A percentile compares a stretch with the other conserved stretches of the same genome.
Evolutionary conservation across 495 filamentous ascomycete genomes (phyloP).

Genomic region (Evansstolkia leycettana): DNA sequence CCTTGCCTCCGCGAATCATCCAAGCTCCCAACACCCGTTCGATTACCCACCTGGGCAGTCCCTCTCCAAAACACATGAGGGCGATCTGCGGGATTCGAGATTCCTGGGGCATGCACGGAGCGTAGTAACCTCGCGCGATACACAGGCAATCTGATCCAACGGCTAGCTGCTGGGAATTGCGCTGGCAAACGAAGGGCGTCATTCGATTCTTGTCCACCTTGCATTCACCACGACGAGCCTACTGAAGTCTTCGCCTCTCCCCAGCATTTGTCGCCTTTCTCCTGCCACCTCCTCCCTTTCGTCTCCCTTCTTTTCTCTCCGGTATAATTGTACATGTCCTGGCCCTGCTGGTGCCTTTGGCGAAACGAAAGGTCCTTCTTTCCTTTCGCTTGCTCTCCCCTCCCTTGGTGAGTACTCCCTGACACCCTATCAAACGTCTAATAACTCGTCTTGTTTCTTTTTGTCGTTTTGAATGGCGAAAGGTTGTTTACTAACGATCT

Average conservation of each 20-base stretch:
- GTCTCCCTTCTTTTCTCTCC: conserved; percentile 18
- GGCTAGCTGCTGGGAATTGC: conserved; percentile 15
- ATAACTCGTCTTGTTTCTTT: no score
- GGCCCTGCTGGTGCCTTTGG: conserved; percentile 10
- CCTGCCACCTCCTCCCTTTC: conserved; percentile 14
- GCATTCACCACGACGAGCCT: neutral
- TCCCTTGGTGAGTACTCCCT: conserved; percentile 17
- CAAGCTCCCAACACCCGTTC: conserved; percentile 18
- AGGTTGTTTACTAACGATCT: no score
- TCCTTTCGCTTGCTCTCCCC: conserved; percentile 4
- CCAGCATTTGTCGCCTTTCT: conserved; percentile 18
- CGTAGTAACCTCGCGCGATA: conserved; percentile 28
- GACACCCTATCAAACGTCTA: neutral
- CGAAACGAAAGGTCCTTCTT: conserved; percentile 9
- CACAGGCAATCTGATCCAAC: conserved; percentile 20
- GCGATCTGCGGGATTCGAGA: conserved; percentile 31
- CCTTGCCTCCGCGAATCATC: conserved; percentile 30
- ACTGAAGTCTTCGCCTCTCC: neutral
- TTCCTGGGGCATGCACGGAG: conserved; percentile 40
- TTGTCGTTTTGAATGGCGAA: no score
- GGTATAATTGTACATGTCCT: conserved; percentile 27
- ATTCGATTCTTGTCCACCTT: conserved; percentile 2
- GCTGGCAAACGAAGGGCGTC: conserved; percentile 18
- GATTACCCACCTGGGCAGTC: conserved; percentile 15
- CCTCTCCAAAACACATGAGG: conserved; percentile 29